phyloP scores from a whole-genome alignment of 306 rosid genomes.

The Sesbania bispinosa region DNA sequence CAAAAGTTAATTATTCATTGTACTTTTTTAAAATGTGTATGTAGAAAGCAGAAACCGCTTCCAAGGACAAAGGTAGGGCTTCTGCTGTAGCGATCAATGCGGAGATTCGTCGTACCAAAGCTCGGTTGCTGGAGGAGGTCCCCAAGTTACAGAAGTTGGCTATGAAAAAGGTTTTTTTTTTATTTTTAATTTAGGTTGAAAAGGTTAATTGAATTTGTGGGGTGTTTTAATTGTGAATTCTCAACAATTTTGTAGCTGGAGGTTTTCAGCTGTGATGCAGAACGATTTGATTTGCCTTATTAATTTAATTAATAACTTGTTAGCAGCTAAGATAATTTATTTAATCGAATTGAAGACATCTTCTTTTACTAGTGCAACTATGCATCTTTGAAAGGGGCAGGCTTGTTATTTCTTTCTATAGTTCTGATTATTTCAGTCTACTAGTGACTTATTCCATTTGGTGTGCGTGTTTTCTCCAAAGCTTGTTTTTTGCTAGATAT shows the following conservation, averaged over 20 bases:
- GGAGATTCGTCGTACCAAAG: conserved; percentile 95
- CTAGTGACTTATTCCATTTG: neutral
- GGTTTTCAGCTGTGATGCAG: neutral
- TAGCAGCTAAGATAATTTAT: neutral
- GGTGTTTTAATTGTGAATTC: neutral
- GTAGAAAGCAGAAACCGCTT: conserved; percentile 92
- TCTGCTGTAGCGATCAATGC: conserved; percentile 93
- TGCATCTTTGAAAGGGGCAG: neutral
- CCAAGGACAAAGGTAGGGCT: conserved; percentile 84
- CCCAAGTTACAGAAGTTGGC: conserved; percentile 96
- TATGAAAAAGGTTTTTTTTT: conserved; percentile 62
- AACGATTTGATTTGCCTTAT: conserved; percentile 2
- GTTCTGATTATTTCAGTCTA: neutral
- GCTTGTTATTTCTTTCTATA: neutral
- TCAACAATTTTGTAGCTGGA: neutral
- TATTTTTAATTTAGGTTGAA: neutral
- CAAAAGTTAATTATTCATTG: neutral
- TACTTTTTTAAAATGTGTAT: conserved; percentile 9
- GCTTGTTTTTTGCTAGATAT: neutral
- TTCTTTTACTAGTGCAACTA: neutral
- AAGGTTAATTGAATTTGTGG: neutral
- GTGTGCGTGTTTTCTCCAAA: neutral
- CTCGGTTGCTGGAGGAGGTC: conserved; percentile 86
- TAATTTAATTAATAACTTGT: neutral
- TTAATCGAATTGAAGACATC: neutral